Conservation (phyloP, 108 stramenopile genomes). For the Cyclotella kingstonii region DNA sequence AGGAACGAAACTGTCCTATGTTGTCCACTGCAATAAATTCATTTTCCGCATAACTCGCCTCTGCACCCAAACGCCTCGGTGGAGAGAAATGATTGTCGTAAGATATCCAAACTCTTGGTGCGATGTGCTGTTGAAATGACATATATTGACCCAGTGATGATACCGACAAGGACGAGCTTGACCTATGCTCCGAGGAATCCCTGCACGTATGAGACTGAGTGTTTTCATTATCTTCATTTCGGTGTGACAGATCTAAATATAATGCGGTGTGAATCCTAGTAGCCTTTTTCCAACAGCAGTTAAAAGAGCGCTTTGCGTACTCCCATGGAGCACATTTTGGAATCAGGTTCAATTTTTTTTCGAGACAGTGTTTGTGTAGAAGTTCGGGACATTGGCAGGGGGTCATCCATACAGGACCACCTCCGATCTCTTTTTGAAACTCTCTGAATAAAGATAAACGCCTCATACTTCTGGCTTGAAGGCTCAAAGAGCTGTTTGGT, state of each 20-base stretch:
- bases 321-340: slow-evolving; percentile 26
- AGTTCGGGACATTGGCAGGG: slow-evolving; percentile 31
- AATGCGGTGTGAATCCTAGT: too few relatives aligned
- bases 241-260: too few relatives aligned
- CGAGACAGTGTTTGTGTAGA: slow-evolving; percentile 25
- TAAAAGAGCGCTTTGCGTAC: too few relatives aligned
- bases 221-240: too few relatives aligned
- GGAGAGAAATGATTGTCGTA: slow-evolving; percentile 22
- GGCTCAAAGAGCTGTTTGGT: too few relatives aligned
- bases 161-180: neutral
- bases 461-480: neutral
- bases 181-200: neutral
- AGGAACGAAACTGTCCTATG: slow-evolving; percentile 11
- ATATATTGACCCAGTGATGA: neutral
- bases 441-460: slow-evolving; percentile 23
- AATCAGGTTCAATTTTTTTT: slow-evolving; percentile 18
- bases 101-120: slow-evolving; percentile 36
- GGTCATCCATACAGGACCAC: slow-evolving; percentile 21
- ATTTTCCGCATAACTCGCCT: neutral
- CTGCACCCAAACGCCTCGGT: slow-evolving; percentile 1
- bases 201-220: too few relatives aligned
- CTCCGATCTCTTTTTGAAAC: slow-evolving; percentile 18
- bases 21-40: slow-evolving; percentile 12
- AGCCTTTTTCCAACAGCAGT: too few relatives aligned
- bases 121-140: neutral